phyloP scores from a whole-genome alignment of 2,329 filamentous ascomycete genomes.

The Pseudocercospora pini-densiflorae region DNA sequence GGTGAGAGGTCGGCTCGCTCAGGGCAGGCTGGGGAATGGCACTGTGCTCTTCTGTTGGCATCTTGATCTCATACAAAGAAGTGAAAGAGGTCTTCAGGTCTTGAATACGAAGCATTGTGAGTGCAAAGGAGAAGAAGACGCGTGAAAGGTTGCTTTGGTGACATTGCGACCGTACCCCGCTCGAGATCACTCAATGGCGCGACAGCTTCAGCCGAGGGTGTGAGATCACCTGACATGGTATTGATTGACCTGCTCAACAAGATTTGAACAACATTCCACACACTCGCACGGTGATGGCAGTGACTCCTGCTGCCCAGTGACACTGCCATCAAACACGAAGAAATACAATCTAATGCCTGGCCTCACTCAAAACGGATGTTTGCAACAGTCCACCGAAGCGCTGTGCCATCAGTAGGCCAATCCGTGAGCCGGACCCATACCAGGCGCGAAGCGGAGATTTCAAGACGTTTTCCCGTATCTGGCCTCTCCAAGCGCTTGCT shows the following conservation, averaged over 20 bases:
- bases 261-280: background rate
- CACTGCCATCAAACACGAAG: no score
- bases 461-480: no score
- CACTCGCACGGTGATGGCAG: no score
- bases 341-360: no score
- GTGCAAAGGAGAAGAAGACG: conserved; percentile 2
- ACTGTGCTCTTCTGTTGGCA: background rate
- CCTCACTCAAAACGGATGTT: no score
- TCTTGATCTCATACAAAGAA: conserved; percentile 1
- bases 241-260: background rate
- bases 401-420: no score
- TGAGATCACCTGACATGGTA: background rate
- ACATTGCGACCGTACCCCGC: conserved; percentile 4
- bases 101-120: background rate
- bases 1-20: background rate
- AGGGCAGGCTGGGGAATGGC: background rate
- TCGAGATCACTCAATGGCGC: background rate
- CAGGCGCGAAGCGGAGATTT: no score
- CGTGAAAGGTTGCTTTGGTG: background rate
- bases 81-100: conserved; percentile 2
- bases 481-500: background rate
- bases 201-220: background rate
- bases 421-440: no score
- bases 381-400: no score
- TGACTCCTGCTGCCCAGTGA: no score